These are phyloP conservation scores for Wallacemonas sp. DNA, from an alignment of 208 protist genomes.

Conservation along the genomic window DNA sequence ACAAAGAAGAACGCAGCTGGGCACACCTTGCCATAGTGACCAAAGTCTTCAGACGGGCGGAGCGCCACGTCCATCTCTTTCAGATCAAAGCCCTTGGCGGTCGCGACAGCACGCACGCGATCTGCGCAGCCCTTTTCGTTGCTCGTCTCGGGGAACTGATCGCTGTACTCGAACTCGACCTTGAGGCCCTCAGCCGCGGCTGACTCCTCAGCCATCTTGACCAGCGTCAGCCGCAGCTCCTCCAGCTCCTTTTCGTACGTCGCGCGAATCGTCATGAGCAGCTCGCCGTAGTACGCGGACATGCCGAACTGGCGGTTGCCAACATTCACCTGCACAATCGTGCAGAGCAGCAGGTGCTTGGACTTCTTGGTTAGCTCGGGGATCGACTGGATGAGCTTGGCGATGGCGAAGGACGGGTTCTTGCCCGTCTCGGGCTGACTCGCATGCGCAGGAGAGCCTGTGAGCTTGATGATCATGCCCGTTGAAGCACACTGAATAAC, in stretches of 20 bases:
- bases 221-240: slow-evolving; percentile 24
- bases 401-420: slow-evolving; percentile 39
- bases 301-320: slow-evolving; percentile 48
- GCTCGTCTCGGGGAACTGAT: slow-evolving; percentile 45
- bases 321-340: slow-evolving; percentile 46
- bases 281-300: slow-evolving; percentile 44
- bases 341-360: slow-evolving; percentile 39
- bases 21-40: slow-evolving; percentile 39
- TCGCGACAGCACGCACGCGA: slow-evolving; percentile 34
- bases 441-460: slow-evolving; percentile 32
- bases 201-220: slow-evolving; percentile 20
- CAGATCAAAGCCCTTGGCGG: slow-evolving; percentile 19
- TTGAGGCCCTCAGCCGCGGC: slow-evolving; percentile 23
- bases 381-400: slow-evolving; percentile 36
- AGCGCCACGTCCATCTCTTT: slow-evolving; percentile 30
- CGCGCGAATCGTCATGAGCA: slow-evolving; percentile 42
- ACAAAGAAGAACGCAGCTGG: slow-evolving; percentile 44
- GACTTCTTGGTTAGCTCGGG: slow-evolving; percentile 35
- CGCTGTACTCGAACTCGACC: slow-evolving; percentile 40
- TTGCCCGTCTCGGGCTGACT: slow-evolving; percentile 39
- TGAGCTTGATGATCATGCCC: slow-evolving; percentile 48
- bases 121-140: slow-evolving; percentile 38
- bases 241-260: slow-evolving; percentile 38
- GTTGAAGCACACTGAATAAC: slow-evolving; percentile 42
- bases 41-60: slow-evolving; percentile 45